Evolutionary conservation across 768 basidiomycete genomes (phyloP), one percentile per base, ranked within the genome.

Genomic region (Crucibulum laeve): DNA sequence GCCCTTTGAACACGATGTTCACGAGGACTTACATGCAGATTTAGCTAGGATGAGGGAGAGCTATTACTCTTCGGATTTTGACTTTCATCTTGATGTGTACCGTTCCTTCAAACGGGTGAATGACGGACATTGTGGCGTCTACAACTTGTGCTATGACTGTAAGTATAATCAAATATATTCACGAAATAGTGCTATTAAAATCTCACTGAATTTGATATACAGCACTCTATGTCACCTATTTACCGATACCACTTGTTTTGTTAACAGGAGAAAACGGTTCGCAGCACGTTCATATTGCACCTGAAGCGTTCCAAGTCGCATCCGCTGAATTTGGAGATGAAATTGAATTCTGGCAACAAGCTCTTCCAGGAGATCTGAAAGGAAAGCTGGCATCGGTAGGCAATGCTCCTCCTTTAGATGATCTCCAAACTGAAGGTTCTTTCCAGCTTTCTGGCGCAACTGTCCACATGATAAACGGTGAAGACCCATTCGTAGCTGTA

Each of bases 71-170:
- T 75, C 73, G 10, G 79, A 82, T 30, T 76, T 76, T 46, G 73
- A 77, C 48, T 65, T 80, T 32, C 79, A 81, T 53, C 49, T 79
- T 24, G 78, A 79, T 50, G 56, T 81, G 10, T 79, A 72, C 25
- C 63, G 68, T 14, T 64, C 79, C 1, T 64, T 80, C 45, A 79
- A 77, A 53, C 64, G 74, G 6, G 62, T 78, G 25, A 74, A 77
- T 45, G 80, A 82, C 51, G 79, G 79, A 0, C 80, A 81, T 53
- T 77, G 75, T 53, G 68, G 67, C 14, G 70, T 71, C 49, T 62
- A 71, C 33, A 77, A 76, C 55, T 53, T 60, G 23, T 78, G 77
- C 51, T 78, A 70, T 53, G 76, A 77, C 45, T 57, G 68, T 67
- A 47, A 53, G 60, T 44, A 36, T 19, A 39, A 4, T 44, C 22